Evolutionary conservation across 2,329 filamentous ascomycete genomes (phyloP).

Genomic region (Scopulariopsis brevicaulis): DNA sequence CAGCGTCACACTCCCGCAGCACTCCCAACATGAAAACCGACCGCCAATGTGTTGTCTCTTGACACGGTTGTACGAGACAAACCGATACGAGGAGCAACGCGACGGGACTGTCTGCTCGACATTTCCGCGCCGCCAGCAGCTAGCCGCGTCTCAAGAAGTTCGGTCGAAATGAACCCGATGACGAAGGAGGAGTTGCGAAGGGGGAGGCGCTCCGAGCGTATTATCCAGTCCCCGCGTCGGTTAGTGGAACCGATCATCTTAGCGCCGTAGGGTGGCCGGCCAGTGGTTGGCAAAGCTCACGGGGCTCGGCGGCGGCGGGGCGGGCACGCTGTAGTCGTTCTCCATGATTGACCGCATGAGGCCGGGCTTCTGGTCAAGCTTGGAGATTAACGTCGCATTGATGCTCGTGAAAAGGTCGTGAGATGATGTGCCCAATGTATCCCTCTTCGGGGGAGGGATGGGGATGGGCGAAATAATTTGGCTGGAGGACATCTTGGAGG

Average conservation of each 20-base stretch:
- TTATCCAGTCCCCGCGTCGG: not conserved
- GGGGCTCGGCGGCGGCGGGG: slow-evolving; percentile 52
- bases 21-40: not conserved
- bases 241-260: not conserved
- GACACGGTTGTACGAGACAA: not conserved
- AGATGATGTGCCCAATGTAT: slow-evolving; percentile 19
- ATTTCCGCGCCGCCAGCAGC: not conserved
- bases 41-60: not conserved
- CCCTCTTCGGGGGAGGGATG: slow-evolving; percentile 34
- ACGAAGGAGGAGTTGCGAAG: not conserved
- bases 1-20: not conserved
- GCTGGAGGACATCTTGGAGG: slow-evolving; percentile 18
- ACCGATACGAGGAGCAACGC: not conserved
- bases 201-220: not conserved
- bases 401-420: slow-evolving; percentile 43
- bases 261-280: slow-evolving; percentile 20
- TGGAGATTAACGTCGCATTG: slow-evolving; percentile 35
- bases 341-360: slow-evolving; percentile 41
- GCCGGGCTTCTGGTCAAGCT: slow-evolving; percentile 27
- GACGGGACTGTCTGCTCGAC: not conserved
- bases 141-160: not conserved
- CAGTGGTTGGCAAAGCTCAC: slow-evolving; percentile 50
- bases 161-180: not conserved
- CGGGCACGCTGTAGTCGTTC: slow-evolving; percentile 52
- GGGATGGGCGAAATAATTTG: slow-evolving; percentile 30